Evolutionary conservation across 768 basidiomycete species (phyloP).

Genomic region (Termitomyces sp.): DNA sequence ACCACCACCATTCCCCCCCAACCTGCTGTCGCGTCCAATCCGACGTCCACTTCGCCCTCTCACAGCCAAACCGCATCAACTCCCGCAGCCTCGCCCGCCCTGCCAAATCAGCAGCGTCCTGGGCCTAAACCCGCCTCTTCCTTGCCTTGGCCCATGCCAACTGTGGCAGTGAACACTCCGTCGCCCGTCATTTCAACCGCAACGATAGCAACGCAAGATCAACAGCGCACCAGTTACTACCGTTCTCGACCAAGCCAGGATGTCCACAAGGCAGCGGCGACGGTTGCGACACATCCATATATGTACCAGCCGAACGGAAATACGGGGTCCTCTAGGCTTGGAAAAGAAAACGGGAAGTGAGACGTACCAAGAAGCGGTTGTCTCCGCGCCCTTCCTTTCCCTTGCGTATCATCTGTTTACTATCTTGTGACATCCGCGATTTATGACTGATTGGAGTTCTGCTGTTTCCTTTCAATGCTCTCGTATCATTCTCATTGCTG

Average conservation of each 20-base stretch:
- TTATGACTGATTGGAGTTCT: background rate
- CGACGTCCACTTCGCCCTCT: constrained; percentile 30
- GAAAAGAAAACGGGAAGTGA: constrained; percentile 29
- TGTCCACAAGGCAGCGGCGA: constrained; percentile 2
- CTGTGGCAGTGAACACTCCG: constrained; percentile 54
- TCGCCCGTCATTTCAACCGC: constrained; percentile 49
- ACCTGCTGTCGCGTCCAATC: constrained; percentile 9
- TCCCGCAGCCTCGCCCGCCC: constrained; percentile 48
- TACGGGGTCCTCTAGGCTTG: constrained; percentile 16
- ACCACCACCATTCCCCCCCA: constrained; percentile 15
- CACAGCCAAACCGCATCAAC: constrained; percentile 39
- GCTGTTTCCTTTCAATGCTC: background rate
- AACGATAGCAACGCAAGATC: constrained; percentile 27
- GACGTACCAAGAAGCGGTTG: background rate
- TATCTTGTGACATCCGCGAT: background rate
- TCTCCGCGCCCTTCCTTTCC: background rate
- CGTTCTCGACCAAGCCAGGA: constrained; percentile 36
- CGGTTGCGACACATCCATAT: constrained; percentile 29
- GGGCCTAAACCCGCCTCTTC: constrained; percentile 19
- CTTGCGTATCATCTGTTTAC: background rate
- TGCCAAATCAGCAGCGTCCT: constrained; percentile 37
- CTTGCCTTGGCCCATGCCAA: constrained; percentile 71
- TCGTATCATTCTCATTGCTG: background rate
- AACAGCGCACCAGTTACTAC: constrained; percentile 49
- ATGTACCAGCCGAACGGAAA: constrained; percentile 42